phyloP scores from a whole-genome alignment of 495 filamentous ascomycete genomes.

The Xylaria telfairii region DNA sequence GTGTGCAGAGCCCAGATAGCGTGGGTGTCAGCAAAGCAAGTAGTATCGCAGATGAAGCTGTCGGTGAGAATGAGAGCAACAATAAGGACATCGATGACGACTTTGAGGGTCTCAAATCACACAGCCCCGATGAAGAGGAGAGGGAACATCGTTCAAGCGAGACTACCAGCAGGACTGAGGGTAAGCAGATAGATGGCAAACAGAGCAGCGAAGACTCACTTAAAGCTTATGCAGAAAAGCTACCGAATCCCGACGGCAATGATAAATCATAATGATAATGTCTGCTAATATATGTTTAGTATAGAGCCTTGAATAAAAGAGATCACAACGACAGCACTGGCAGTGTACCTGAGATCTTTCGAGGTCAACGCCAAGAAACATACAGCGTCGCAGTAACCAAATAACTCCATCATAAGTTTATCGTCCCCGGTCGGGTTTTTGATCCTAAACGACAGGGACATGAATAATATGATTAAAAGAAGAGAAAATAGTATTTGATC shows the following conservation, averaged over 20 bases:
- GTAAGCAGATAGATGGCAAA: conserved; percentile 6
- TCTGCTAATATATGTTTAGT: neutral
- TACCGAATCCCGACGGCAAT: conserved; percentile 34
- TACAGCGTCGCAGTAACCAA: neutral
- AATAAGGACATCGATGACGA: conserved; percentile 27
- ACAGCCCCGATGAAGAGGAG: conserved; percentile 6
- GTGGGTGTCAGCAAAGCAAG: conserved; percentile 69
- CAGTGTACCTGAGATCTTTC: neutral
- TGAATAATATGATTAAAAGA: neutral
- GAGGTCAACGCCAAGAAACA: neutral
- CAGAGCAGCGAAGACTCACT: conserved; percentile 21
- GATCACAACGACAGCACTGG: neutral
- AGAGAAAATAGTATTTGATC: neutral
- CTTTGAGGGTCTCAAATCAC: conserved; percentile 5
- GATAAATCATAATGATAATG: neutral
- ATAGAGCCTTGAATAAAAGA: neutral
- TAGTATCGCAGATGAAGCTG: conserved; percentile 43
- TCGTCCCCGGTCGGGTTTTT: neutral
- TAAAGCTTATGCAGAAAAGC: conserved; percentile 33
- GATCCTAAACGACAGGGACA: neutral
- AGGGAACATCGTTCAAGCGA: neutral
- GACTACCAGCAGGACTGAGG: neutral
- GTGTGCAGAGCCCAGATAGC: conserved; percentile 65
- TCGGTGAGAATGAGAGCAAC: conserved; percentile 24
- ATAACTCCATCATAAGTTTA: neutral